Percentiles rank a stretch among this genome's conserved stretches.
These are phyloP conservation scores for Rhododendron mucronatum DNA, from an alignment of 148 eudicot species.

Conservation along the genomic window DNA sequence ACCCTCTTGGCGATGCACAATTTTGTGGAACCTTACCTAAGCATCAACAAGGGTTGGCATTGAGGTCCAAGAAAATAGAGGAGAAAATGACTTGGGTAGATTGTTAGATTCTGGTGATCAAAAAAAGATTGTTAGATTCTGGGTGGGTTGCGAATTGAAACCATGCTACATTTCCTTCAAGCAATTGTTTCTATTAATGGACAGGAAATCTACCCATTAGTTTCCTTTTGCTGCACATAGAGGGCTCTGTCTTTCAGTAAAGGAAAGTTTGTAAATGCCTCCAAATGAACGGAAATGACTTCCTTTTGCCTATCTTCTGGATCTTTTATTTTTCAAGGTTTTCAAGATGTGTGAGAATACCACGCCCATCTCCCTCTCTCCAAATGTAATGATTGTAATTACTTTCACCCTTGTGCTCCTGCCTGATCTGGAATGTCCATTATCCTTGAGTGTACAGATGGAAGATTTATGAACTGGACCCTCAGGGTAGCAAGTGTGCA, in stretches of 20 bases:
- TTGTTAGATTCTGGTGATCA: background rate
- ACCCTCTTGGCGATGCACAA: background rate
- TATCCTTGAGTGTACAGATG: conserved; percentile 46
- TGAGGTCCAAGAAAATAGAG: background rate
- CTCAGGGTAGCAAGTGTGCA: conserved; percentile 72
- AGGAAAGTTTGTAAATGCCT: background rate
- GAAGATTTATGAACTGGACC: conserved; percentile 77
- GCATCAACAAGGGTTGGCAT: background rate
- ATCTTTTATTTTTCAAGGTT: background rate
- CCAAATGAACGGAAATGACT: background rate
- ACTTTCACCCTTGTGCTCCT: background rate
- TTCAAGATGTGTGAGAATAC: background rate
- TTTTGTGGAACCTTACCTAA: background rate
- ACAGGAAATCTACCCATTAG: background rate
- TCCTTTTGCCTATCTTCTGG: background rate
- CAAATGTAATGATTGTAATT: background rate
- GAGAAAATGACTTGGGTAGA: background rate
- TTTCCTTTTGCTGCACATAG: background rate
- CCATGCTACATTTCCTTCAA: background rate
- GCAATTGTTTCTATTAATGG: background rate
- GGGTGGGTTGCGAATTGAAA: background rate
- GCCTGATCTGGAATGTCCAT: conserved; percentile 4
- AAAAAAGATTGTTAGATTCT: background rate
- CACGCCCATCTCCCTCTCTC: background rate
- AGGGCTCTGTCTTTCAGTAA: background rate